Evolutionary conservation across 2,329 filamentous ascomycete species (phyloP), one percentile per base, ranked within the genome.

Genomic region (Sclerotinia glacialis): DNA sequence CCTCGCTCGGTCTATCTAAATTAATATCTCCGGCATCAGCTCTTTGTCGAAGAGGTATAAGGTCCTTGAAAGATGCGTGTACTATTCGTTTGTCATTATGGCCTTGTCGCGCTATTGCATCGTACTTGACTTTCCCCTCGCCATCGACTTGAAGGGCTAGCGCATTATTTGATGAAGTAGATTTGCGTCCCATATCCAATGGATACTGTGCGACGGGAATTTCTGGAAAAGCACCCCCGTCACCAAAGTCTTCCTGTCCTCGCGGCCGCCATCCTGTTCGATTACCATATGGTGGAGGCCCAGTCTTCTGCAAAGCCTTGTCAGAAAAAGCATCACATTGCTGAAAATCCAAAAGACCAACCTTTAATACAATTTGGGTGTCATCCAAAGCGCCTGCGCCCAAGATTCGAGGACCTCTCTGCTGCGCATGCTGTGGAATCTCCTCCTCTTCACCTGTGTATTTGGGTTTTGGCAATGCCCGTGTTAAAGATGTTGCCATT

Each of bases 221-320:
- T 79, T 98, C 94, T 47, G 95, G 95, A 76, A 97, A 99, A 63
- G 94, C 93, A 74, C 95, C 95, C 70, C 95, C 95, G 82, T 98
- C 93, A 74, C 92, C 93, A 80, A 93, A 99, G 78, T 99, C 95
- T 76, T 97, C 93, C 70, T 90, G 86, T 50, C 85, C 85, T 74
- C 94, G 89, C 42, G 95, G 95, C 71, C 95, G 87, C 95, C 95
- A 99, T 85, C 91, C 91, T 77, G 86, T 80, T 75, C 95, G 89
- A 77, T 93, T 89, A 60, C 92, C 92, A 74, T 98, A 99, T 0
- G 92, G 83, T 12, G 95, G 95, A 67, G 93, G 93, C 23, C 93
- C 93, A 67, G 86, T 85, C 80, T 88, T 89, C 85, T 90, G 79
- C 23, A 70, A 70, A 56, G 74, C 23, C 69, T 52, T 50, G 67